Conservation (phyloP, 2,329 filamentous ascomycete genomes). For the Diaporthe citriasiana region DNA sequence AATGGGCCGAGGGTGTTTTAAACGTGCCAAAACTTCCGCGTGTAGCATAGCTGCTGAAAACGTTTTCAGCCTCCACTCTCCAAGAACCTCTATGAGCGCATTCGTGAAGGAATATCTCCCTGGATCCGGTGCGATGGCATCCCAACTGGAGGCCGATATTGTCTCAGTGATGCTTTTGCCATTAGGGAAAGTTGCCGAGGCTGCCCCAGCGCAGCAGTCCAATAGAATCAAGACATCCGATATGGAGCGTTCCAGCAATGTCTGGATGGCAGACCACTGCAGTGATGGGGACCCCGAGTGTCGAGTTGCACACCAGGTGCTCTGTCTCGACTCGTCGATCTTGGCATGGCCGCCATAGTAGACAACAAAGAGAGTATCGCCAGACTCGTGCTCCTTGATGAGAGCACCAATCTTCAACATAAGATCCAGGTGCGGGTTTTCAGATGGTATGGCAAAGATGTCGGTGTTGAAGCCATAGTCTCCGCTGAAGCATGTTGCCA, state of each 20-base stretch:
- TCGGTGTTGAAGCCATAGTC: constrained; percentile 71
- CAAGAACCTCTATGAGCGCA: constrained; percentile 70
- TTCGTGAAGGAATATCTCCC: constrained; percentile 73
- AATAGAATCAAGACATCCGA: constrained; percentile 71
- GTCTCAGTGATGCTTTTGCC: constrained; percentile 73
- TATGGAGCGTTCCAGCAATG: constrained; percentile 67
- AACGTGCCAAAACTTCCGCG: constrained; percentile 70
- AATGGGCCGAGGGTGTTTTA: constrained; percentile 71
- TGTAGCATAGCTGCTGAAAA: constrained; percentile 74
- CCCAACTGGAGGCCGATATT: constrained; percentile 74
- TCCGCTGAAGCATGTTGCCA: constrained; percentile 67
- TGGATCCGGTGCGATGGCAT: constrained; percentile 71
- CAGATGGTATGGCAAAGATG: constrained; percentile 70
- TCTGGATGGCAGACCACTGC: constrained; percentile 74
- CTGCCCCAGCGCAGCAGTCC: constrained; percentile 72
- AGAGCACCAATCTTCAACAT: constrained; percentile 70
- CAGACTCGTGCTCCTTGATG: constrained; percentile 69
- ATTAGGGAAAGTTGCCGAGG: constrained; percentile 70
- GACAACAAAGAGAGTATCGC: constrained; percentile 69
- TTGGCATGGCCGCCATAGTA: constrained; percentile 73
- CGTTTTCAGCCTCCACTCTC: constrained; percentile 67
- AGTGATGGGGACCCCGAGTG: constrained; percentile 67
- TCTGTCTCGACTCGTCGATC: constrained; percentile 72
- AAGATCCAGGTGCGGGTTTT: constrained; percentile 70
- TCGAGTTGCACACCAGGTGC: constrained; percentile 71